Evolutionary conservation across 78 protist species (phyloP), one percentile per base, ranked within the genome.

Genomic region (Polysphondylium violaceum): DNA sequence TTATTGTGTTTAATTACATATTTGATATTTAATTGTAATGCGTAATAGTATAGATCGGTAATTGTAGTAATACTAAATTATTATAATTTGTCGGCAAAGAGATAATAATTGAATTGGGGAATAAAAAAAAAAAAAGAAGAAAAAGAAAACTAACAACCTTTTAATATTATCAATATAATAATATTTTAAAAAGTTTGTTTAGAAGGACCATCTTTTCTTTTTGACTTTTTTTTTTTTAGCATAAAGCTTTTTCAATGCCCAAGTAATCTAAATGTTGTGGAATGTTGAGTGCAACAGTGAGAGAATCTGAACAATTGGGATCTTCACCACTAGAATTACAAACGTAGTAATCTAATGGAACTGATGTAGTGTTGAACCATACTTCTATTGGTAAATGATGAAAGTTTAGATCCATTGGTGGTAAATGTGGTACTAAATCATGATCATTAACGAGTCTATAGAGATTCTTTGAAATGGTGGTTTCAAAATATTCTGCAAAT

Each of bases 281-380:
- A 21, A 83, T 29, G 33, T 58, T 68, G 11, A 83, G 25, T 2
- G 90, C 90, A 0, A 83, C 29, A 23, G 35, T 5, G 1, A 69
- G 40, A 7, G 71, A 58, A 58, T 83, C 90, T 3, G 79, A 69
- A 35, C 90, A 83, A 5, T n/a, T 2, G 38, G 77, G 72, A 31
- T 83, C 90, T 23, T 83, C 90, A 69, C 90, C 90, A 69, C 79
- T 41, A 64, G 16, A 33, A 69, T 58, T 17, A 41, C 90, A 83
- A 7, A 69, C 44, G 0, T 5, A 33, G 51, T 83, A 60, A 12
- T 51, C 29, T 6, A 59, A 14, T 1, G 36, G 44, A 21, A 21
- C 40, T 2, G 76, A 21, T 12, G 41, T 3, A 25, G 35, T 38
- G n/a, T 69, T 29, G 47, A 69, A 44, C 90, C 90, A 83, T 31